Conservation (phyloP, 805 yeast species). For the Maudiozyma bulderi region DNA sequence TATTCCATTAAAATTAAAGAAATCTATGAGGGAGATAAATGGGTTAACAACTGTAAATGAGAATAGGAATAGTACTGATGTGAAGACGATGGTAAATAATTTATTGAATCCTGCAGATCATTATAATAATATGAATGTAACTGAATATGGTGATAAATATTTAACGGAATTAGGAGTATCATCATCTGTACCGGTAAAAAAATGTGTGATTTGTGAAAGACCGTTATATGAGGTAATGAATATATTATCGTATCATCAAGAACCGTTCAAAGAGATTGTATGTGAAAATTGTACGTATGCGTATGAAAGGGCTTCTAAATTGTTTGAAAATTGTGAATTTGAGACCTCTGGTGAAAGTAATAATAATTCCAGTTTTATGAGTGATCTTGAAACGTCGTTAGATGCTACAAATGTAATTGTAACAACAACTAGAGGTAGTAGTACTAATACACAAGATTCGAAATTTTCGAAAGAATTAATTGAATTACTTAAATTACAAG, state of each 20-base stretch:
- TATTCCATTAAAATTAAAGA: constrained; percentile 19
- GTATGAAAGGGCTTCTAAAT: constrained; percentile 42
- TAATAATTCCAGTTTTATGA: constrained; percentile 6
- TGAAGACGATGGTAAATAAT: constrained; percentile 7
- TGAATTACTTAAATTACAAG: constrained; percentile 25
- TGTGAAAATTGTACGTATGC: constrained; percentile 52
- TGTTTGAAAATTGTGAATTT: constrained; percentile 33
- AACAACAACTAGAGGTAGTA: neutral
- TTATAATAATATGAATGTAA: neutral
- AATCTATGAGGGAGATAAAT: neutral
- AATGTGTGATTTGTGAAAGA: constrained; percentile 60
- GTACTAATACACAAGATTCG: neutral
- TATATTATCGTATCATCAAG: neutral
- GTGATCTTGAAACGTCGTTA: constrained; percentile 6
- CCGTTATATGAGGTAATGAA: constrained; percentile 50
- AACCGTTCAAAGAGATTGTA: constrained; percentile 43
- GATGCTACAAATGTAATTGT: constrained; percentile 3
- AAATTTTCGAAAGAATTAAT: constrained; percentile 25
- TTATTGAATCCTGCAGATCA: constrained; percentile 9
- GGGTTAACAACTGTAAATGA: constrained; percentile 6
- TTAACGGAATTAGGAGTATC: constrained; percentile 10
- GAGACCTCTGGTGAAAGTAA: constrained; percentile 18
- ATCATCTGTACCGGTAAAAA: constrained; percentile 19
- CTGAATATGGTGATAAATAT: constrained; percentile 14
- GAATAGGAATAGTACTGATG: neutral